These are phyloP conservation scores for Clavariopsis aquatica DNA, from an alignment of 495 filamentous ascomycete species.

Conservation along the genomic window DNA sequence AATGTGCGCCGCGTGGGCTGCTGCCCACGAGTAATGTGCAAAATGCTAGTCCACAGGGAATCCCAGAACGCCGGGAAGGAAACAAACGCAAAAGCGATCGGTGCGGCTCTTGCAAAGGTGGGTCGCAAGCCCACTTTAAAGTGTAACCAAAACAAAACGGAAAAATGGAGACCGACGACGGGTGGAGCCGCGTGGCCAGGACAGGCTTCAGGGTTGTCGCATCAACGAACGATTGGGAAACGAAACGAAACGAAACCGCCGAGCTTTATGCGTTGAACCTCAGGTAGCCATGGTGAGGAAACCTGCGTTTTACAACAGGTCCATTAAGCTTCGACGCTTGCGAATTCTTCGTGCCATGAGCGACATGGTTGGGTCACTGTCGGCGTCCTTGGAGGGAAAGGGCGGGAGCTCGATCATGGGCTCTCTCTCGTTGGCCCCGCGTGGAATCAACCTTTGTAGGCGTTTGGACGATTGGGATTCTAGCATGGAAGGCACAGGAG, in stretches of 20 bases:
- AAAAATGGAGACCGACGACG: background rate
- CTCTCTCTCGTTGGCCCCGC: constrained; percentile 36
- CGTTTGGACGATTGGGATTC: background rate
- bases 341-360: constrained; percentile 25
- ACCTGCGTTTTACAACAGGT: constrained; percentile 14
- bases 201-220: background rate
- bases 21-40: too few relatives aligned
- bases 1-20: too few relatives aligned
- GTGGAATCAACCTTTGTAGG: constrained; percentile 20
- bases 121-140: background rate
- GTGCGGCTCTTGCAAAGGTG: background rate
- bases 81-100: background rate
- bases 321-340: constrained; percentile 36
- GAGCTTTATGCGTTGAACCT: background rate
- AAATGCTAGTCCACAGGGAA: background rate
- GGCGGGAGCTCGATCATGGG: constrained; percentile 33
- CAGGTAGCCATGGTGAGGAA: background rate
- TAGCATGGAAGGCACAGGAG: background rate
- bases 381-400: constrained; percentile 17
- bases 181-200: background rate
- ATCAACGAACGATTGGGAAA: constrained; percentile 3
- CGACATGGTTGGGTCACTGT: background rate
- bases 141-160: background rate
- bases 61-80: background rate
- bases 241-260: constrained; percentile 14